Evolutionary conservation across 208 protist species (phyloP).

Genomic region (Acanthamoeba castellanii): DNA sequence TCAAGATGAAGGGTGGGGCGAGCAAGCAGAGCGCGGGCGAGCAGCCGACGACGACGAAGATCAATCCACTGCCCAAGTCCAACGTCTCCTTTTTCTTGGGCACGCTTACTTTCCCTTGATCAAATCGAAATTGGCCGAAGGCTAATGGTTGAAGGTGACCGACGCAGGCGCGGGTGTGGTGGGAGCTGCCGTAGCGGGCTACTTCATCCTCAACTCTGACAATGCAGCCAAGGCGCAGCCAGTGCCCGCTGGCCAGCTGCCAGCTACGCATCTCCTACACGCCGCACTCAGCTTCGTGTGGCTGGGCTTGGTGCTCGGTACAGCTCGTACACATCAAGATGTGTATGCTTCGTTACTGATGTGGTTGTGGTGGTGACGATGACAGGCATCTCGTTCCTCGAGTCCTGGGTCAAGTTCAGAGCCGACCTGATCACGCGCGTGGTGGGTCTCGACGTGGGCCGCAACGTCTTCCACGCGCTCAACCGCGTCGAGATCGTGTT

Average conservation of each 20-base stretch:
- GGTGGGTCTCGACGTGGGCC: slow-evolving; percentile 47
- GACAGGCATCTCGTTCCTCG: slow-evolving; percentile 31
- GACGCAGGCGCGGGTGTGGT: neutral
- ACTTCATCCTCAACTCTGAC: neutral
- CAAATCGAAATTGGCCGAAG: too few species aligned
- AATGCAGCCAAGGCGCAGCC: neutral
- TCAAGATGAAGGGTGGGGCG: too few species aligned
- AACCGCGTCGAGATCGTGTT: slow-evolving; percentile 8
- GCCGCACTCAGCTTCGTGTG: slow-evolving; percentile 33
- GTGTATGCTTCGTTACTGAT: too few species aligned
- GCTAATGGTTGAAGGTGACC: neutral
- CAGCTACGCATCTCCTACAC: neutral
- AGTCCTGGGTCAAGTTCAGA: slow-evolving; percentile 23
- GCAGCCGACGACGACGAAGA: too few species aligned
- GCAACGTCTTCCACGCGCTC: slow-evolving; percentile 33
- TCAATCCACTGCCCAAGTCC: too few species aligned
- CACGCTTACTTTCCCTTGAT: too few species aligned
- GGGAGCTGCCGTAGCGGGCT: neutral
- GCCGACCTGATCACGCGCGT: neutral
- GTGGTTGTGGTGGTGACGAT: too few species aligned
- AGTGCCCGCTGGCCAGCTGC: neutral
- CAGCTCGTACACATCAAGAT: too few species aligned
- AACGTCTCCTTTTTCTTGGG: too few species aligned
- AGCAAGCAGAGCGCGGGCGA: too few species aligned
- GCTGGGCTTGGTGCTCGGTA: slow-evolving; percentile 3